Percentiles rank a stretch among this genome's conserved stretches.
These are phyloP conservation scores for Aegilops speltoides DNA, from an alignment of 176 grass and related monocot species.

Conservation along the genomic window DNA sequence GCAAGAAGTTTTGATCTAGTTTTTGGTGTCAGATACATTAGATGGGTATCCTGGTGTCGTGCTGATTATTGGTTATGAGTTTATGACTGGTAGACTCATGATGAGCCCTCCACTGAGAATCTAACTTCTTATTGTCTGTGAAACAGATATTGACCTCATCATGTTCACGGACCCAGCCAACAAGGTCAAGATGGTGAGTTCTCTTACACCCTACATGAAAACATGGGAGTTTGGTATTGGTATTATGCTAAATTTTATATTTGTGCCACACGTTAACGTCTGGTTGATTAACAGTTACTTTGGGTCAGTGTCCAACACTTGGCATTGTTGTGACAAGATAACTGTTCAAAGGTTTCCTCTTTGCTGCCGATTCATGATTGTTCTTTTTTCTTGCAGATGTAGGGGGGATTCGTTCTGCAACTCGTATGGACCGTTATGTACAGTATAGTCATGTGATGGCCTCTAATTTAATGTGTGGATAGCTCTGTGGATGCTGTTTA, in stretches of 20 bases:
- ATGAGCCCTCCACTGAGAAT: slow-evolving; percentile 10
- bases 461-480: neutral
- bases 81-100: neutral
- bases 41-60: neutral
- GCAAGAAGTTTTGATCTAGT: neutral
- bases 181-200: slow-evolving; percentile 60
- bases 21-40: neutral
- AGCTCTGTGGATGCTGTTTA: neutral
- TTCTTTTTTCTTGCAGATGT: slow-evolving; percentile 1
- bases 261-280: neutral
- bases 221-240: neutral
- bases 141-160: slow-evolving; percentile 53
- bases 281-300: neutral
- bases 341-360: neutral
- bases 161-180: slow-evolving; percentile 51
- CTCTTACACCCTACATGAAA: slow-evolving; percentile 11
- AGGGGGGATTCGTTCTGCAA: neutral
- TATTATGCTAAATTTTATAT: neutral
- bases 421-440: neutral
- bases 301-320: neutral
- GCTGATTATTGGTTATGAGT: neutral
- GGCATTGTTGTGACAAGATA: neutral
- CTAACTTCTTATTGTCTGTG: slow-evolving; percentile 22
- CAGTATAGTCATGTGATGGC: neutral
- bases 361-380: neutral